Conservation (phyloP, 2,329 filamentous ascomycete species). For the Cryphonectria parasitica region DNA sequence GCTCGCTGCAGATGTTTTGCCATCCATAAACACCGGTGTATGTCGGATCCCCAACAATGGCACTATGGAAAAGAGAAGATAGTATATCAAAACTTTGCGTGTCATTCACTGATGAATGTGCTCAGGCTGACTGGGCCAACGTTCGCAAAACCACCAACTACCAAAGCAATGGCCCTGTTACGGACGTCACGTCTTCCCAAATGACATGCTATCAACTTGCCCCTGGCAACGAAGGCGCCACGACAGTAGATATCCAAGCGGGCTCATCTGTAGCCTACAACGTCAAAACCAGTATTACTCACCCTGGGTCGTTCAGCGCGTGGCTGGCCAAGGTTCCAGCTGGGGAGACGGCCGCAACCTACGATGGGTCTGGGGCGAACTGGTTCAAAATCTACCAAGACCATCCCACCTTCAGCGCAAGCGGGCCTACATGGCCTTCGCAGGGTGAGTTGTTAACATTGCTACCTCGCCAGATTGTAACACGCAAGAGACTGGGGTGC, state of each 20-base stretch:
- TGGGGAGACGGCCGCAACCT: slow-evolving; percentile 43
- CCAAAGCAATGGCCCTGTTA: slow-evolving; percentile 54
- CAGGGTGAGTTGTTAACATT: slow-evolving; percentile 34
- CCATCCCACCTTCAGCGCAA: slow-evolving; percentile 41
- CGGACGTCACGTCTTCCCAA: slow-evolving; percentile 49
- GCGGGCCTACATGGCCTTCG: slow-evolving; percentile 46
- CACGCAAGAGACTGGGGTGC: neutral
- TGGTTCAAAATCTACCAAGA: slow-evolving; percentile 53
- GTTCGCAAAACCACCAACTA: slow-evolving; percentile 54
- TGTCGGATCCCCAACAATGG: neutral
- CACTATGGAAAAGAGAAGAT: neutral
- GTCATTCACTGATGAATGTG: neutral
- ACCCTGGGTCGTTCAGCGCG: slow-evolving; percentile 46
- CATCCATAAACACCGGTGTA: slow-evolving; percentile 20
- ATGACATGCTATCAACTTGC: slow-evolving; percentile 53
- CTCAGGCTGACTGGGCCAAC: slow-evolving; percentile 47
- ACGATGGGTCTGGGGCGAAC: slow-evolving; percentile 42
- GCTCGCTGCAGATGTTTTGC: slow-evolving; percentile 2
- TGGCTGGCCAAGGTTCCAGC: slow-evolving; percentile 46
- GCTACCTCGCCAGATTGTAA: neutral
- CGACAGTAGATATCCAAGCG: slow-evolving; percentile 48
- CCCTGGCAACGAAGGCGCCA: slow-evolving; percentile 44
- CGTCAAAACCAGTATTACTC: slow-evolving; percentile 46
- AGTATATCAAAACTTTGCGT: neutral
- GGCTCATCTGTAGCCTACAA: slow-evolving; percentile 50